Conservation (phyloP, 2,329 filamentous ascomycete genomes). For the Penicillium sp. region DNA sequence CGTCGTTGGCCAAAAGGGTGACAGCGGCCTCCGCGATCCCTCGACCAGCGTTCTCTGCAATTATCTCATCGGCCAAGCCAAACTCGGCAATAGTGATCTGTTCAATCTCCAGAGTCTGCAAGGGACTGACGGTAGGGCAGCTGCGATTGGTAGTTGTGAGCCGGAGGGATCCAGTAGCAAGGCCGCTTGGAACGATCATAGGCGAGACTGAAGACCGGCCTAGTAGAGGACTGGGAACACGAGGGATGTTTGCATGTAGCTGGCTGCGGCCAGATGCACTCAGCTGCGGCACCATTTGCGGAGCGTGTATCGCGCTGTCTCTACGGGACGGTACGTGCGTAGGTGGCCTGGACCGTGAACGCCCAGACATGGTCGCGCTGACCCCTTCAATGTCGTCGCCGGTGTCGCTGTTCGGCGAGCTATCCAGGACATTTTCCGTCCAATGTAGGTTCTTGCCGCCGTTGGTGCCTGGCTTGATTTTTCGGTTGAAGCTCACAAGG, state of each 20-base stretch:
- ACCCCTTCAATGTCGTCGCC: slow-evolving; percentile 54
- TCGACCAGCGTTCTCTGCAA: slow-evolving; percentile 85
- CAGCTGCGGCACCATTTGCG: slow-evolving; percentile 37
- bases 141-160: slow-evolving; percentile 53
- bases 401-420: slow-evolving; percentile 67
- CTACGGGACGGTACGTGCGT: slow-evolving; percentile 41
- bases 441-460: slow-evolving; percentile 89
- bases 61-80: slow-evolving; percentile 80
- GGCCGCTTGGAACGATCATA: slow-evolving; percentile 36
- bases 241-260: slow-evolving; percentile 30
- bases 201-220: slow-evolving; percentile 44
- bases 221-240: slow-evolving; percentile 40
- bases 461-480: slow-evolving; percentile 62
- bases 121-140: slow-evolving; percentile 59
- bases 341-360: slow-evolving; percentile 41
- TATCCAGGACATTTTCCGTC: slow-evolving; percentile 83
- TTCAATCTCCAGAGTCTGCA: slow-evolving; percentile 89
- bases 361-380: slow-evolving; percentile 45
- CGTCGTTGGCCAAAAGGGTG: slow-evolving; percentile 60
- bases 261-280: slow-evolving; percentile 36
- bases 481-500: slow-evolving; percentile 83
- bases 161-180: slow-evolving; percentile 45
- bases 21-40: slow-evolving; percentile 78
- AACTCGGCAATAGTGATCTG: slow-evolving; percentile 85
- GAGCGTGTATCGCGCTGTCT: slow-evolving; percentile 40